These are phyloP conservation scores for Tetrapyrgos nigripes DNA, from an alignment of 1,284 basidiomycete genomes.

Conservation along the genomic window DNA sequence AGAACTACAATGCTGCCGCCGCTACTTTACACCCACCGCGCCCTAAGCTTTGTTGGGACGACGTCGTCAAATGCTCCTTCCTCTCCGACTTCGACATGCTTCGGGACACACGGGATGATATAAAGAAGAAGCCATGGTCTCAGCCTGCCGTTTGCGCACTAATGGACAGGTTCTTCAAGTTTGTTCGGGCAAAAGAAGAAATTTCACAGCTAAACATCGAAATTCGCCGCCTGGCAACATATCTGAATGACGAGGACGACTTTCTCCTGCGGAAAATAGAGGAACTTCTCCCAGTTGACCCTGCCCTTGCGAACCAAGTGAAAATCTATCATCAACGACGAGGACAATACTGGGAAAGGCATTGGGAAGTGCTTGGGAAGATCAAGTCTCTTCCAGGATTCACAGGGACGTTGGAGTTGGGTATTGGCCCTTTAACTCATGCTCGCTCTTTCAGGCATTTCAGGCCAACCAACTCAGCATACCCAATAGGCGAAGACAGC, in stretches of 20 bases:
- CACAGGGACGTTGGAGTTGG: too few relatives aligned
- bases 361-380: not conserved
- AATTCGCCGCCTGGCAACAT: too few relatives aligned
- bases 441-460: too few relatives aligned
- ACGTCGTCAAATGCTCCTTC: too few relatives aligned
- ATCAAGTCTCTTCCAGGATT: not conserved
- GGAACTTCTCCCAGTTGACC: not conserved
- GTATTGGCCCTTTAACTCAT: too few relatives aligned
- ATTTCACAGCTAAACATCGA: too few relatives aligned
- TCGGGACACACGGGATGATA: not conserved
- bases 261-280: not conserved
- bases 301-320: not conserved
- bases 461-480: too few relatives aligned
- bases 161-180: conserved; percentile 2
- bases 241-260: too few relatives aligned
- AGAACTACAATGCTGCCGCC: conserved; percentile 26
- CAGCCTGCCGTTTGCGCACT: not conserved
- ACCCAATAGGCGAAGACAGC: too few relatives aligned
- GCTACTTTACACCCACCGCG: not conserved
- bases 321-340: not conserved
- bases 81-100: conserved; percentile 7
- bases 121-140: too few relatives aligned
- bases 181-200: not conserved
- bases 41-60: not conserved
- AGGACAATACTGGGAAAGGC: not conserved